A percentile compares a stretch with the other conserved stretches of the same genome.
Evolutionary conservation across 208 protist species (phyloP).

Genomic region (Borovskyia barvae): DNA sequence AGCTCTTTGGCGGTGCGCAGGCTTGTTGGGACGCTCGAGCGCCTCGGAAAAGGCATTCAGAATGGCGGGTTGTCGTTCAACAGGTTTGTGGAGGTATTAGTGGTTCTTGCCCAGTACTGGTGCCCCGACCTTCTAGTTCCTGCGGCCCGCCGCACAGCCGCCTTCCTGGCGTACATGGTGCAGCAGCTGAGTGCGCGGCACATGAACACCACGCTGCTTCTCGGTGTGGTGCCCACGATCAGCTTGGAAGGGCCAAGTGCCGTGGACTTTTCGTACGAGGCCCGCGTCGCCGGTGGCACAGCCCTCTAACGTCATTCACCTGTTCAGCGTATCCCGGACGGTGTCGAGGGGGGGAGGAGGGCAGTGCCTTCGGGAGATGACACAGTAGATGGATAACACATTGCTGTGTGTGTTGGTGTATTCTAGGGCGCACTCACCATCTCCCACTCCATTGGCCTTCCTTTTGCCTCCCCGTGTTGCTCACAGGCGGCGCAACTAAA

Average conservation of each 20-base stretch:
- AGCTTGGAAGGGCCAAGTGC: slow-evolving; percentile 41
- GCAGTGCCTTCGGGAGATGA: too few species aligned
- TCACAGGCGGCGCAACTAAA: too few species aligned
- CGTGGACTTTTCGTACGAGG: slow-evolving; percentile 44
- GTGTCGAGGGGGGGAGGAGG: too few species aligned
- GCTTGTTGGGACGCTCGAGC: slow-evolving; percentile 25
- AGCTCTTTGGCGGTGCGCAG: slow-evolving; percentile 31
- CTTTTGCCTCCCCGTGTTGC: not conserved
- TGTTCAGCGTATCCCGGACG: not conserved
- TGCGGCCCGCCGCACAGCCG: slow-evolving; percentile 61
- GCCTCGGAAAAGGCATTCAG: slow-evolving; percentile 7
- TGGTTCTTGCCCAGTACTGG: slow-evolving; percentile 61
- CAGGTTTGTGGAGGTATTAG: slow-evolving; percentile 66
- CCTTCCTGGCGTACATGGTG: slow-evolving; percentile 59
- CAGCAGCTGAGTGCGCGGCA: slow-evolving; percentile 54
- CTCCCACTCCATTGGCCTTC: not conserved
- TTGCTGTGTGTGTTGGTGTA: too few species aligned
- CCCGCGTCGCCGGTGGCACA: not conserved
- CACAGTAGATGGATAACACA: too few species aligned
- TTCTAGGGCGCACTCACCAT: too few species aligned
- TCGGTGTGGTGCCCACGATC: slow-evolving; percentile 50
- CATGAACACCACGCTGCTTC: slow-evolving; percentile 57
- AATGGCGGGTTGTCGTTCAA: slow-evolving; percentile 64
- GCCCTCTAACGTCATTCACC: not conserved
- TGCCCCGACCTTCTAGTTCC: slow-evolving; percentile 77